phyloP scores from a whole-genome alignment of 2,329 filamentous ascomycete genomes.

The Emericellopsis atlantica region DNA sequence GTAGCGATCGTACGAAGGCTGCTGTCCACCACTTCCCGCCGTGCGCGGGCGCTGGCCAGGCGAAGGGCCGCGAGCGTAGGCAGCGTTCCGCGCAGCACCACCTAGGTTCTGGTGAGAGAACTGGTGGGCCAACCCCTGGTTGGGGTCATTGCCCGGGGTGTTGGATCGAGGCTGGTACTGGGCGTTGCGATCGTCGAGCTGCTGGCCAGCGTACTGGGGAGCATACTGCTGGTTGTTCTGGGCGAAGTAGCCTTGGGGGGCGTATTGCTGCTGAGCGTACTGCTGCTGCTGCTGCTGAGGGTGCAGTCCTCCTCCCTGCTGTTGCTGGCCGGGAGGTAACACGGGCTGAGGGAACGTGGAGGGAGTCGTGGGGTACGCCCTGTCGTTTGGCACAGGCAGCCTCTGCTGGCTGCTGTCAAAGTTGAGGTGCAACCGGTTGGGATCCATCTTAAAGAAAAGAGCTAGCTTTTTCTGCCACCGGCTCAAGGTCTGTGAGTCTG shows the following conservation, averaged over 20 bases:
- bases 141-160: conserved; percentile 63
- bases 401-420: conserved; percentile 56
- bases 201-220: conserved; percentile 25
- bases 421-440: conserved; percentile 51
- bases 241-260: conserved; percentile 44
- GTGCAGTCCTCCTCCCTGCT: conserved; percentile 8
- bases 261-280: conserved; percentile 27
- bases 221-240: conserved; percentile 39
- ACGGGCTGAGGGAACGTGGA: conserved; percentile 95
- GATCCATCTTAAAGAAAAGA: conserved; percentile 29
- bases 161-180: conserved; percentile 39
- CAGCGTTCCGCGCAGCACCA: conserved; percentile 54
- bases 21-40: conserved; percentile 56
- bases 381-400: conserved; percentile 40
- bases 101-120: conserved; percentile 94
- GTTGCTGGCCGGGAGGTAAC: conserved; percentile 25
- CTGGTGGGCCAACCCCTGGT: conserved; percentile 85
- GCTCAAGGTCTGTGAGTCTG: no score
- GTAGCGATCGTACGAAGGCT: conserved; percentile 52
- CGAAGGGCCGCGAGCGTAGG: conserved; percentile 57
- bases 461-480: no score
- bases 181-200: conserved; percentile 1
- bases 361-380: conserved; percentile 75
- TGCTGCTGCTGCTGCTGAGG: conserved; percentile 18
- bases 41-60: conserved; percentile 72